Conservation (phyloP, 345 rosid genomes). For the Eucalyptus rudis region DNA sequence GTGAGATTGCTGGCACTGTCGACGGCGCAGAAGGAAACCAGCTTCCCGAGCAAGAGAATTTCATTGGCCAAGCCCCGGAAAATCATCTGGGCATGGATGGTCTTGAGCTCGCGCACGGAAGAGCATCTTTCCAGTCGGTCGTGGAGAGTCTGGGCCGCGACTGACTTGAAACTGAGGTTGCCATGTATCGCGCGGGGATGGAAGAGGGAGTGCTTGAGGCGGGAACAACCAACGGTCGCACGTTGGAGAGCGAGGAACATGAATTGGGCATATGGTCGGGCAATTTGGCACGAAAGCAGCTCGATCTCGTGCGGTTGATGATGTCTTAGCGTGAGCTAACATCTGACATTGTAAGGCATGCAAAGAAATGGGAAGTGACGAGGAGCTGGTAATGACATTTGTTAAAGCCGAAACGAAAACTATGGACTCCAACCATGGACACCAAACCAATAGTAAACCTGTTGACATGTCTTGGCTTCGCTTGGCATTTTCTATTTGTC, state of each 20-base stretch:
- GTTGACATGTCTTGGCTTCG: too few species aligned
- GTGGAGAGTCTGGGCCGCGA: not conserved
- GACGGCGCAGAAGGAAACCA: slow-evolving; percentile 10
- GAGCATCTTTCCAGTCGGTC: slow-evolving; percentile 1
- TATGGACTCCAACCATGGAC: too few species aligned
- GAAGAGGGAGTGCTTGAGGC: not conserved
- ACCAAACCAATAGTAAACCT: too few species aligned
- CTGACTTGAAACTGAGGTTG: not conserved
- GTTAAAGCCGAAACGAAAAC: not conserved
- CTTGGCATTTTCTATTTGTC: too few species aligned
- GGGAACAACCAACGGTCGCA: not conserved
- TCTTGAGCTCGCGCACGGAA: slow-evolving; percentile 14
- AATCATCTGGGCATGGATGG: slow-evolving; percentile 18
- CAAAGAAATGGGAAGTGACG: not conserved
- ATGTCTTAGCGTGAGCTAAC: not conserved
- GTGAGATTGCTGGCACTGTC: slow-evolving; percentile 7
- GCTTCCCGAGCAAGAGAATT: slow-evolving; percentile 4
- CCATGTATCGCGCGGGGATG: not conserved
- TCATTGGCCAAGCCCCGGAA: not conserved
- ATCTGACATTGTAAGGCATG: not conserved
- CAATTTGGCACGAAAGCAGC: not conserved
- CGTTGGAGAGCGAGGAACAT: not conserved
- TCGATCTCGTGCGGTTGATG: not conserved
- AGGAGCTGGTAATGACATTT: not conserved
- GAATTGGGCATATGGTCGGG: not conserved